These are phyloP conservation scores for Phoenix dactylifera DNA, from an alignment of 176 grass and related monocot species.

Conservation along the genomic window DNA sequence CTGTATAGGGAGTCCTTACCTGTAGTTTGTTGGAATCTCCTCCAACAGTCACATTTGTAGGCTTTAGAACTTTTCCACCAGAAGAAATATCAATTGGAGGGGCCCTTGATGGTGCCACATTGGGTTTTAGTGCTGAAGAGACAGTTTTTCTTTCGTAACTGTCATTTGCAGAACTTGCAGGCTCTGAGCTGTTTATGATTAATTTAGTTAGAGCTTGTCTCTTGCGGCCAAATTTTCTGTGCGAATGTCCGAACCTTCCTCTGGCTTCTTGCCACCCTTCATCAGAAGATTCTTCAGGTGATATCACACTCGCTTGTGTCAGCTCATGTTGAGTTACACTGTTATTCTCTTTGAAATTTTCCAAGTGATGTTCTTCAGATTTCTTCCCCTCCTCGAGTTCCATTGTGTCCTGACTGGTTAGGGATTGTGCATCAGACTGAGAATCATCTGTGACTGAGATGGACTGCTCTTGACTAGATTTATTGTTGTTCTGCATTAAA, in stretches of 20 bases:
- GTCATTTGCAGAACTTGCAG: constrained; percentile 28
- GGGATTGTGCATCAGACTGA: constrained; percentile 27
- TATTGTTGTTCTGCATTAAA: constrained; percentile 85
- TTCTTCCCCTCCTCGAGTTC: constrained; percentile 17
- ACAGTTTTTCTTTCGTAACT: constrained; percentile 26
- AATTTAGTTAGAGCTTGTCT: constrained; percentile 48
- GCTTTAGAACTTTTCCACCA: constrained; percentile 30
- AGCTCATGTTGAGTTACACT: constrained; percentile 25
- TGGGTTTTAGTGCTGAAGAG: constrained; percentile 22
- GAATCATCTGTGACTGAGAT: constrained; percentile 40
- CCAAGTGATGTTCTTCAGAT: constrained; percentile 8
- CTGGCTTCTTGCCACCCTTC: constrained; percentile 95
- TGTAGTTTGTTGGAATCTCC: constrained; percentile 30
- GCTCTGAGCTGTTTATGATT: constrained; percentile 32
- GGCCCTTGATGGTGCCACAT: constrained; percentile 26
- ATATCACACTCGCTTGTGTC: constrained; percentile 38
- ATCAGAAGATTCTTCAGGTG: constrained; percentile 88
- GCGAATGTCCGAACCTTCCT: constrained; percentile 48
- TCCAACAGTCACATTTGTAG: constrained; percentile 21
- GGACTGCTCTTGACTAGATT: constrained; percentile 52
- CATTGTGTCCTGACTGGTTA: constrained; percentile 16
- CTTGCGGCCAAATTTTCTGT: constrained; percentile 45
- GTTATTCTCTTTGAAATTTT: constrained; percentile 34
- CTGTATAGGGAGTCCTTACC: constrained; percentile 16
- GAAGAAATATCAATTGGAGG: constrained; percentile 21